These are phyloP conservation scores for Entomortierella chlamydospora DNA, from an alignment of 192 early-diverging fungal genomes.

Conservation along the genomic window DNA sequence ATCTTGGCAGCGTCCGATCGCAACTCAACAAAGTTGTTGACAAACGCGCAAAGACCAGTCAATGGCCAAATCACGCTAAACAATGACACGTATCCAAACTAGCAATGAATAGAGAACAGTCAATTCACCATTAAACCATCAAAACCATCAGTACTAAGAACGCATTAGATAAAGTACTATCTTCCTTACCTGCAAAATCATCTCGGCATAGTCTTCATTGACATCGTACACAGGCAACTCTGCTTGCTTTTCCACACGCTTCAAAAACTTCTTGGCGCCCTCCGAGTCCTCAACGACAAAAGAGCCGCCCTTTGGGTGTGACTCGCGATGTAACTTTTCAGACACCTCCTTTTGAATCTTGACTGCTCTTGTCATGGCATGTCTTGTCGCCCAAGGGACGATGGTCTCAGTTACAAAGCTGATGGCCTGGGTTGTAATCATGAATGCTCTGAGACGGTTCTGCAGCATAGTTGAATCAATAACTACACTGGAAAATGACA, in stretches of 20 bases:
- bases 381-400: conserved; percentile 74
- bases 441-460: conserved; percentile 77
- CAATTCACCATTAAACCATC: too few relatives aligned
- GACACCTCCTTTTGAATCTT: conserved; percentile 54
- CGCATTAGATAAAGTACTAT: too few relatives aligned
- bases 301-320: conserved; percentile 1
- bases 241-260: conserved; percentile 68
- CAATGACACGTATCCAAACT: conserved; percentile 89
- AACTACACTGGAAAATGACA: conserved; percentile 51
- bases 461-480: conserved; percentile 69
- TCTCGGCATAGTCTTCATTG: conserved; percentile 92
- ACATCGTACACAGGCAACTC: conserved; percentile 82
- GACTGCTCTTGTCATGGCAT: conserved; percentile 42
- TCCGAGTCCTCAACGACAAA: conserved; percentile 26
- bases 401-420: conserved; percentile 79
- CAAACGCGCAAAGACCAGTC: conserved; percentile 79
- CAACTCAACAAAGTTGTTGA: conserved; percentile 95
- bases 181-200: conserved; percentile 81
- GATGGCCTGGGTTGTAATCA: conserved; percentile 86
- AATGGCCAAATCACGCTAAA: conserved; percentile 91
- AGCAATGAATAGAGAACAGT: neutral
- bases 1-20: conserved; percentile 93
- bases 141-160: too few relatives aligned
- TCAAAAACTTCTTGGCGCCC: conserved; percentile 59
- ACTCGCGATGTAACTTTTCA: conserved; percentile 31